These are phyloP conservation scores for Boletus pseudo-olivaceus DNA, from an alignment of 768 basidiomycete genomes.

Conservation along the genomic window DNA sequence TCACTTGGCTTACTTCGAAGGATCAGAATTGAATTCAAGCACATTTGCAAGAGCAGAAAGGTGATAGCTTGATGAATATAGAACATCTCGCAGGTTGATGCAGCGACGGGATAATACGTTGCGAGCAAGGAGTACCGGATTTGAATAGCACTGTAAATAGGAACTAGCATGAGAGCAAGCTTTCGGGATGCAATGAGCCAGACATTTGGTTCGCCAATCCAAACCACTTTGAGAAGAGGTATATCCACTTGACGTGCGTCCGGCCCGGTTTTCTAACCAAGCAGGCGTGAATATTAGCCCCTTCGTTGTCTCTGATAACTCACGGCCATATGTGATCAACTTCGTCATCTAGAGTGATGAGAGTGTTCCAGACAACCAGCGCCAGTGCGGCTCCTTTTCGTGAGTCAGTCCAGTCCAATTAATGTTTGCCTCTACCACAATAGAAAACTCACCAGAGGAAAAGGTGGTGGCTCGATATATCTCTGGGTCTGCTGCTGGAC, in stretches of 20 bases:
- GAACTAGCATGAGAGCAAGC: background rate
- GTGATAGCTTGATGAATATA: background rate
- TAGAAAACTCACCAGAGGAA: constrained; percentile 15
- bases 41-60: constrained; percentile 15
- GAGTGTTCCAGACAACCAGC: constrained; percentile 13
- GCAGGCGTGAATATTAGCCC: background rate
- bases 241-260: constrained; percentile 18
- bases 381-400: constrained; percentile 8
- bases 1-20: constrained; percentile 17
- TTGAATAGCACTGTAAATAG: constrained; percentile 1
- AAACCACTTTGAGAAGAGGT: constrained; percentile 23
- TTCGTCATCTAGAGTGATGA: constrained; percentile 18
- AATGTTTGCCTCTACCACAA: background rate
- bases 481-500: background rate
- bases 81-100: constrained; percentile 1
- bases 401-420: background rate
- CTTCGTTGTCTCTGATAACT: constrained; percentile 2
- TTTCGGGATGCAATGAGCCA: background rate
- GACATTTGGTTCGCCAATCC: constrained; percentile 19
- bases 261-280: constrained; percentile 7
- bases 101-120: background rate
- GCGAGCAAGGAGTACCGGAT: background rate
- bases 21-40: constrained; percentile 12
- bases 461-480: background rate
- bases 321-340: constrained; percentile 20